Percentiles rank a stretch among this genome's conserved stretches.
Conservation (phyloP, 2,329 filamentous ascomycete genomes). For the Colletotrichum sp. region DNA sequence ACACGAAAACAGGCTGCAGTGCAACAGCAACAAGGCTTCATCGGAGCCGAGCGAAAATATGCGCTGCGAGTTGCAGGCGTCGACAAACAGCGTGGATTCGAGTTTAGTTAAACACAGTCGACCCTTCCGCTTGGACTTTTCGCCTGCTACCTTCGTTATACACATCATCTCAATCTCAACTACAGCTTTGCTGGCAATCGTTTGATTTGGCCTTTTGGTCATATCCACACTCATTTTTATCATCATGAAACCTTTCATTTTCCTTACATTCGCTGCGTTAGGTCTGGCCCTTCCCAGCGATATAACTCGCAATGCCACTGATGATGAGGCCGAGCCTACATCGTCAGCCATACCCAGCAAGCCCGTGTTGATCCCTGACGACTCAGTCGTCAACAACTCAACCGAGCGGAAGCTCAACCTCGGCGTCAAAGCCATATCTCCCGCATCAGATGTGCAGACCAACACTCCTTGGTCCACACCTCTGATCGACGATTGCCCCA, state of each 20-base stretch:
- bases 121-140: background rate
- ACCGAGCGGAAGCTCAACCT: background rate
- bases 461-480: background rate
- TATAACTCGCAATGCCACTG: background rate
- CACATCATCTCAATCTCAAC: background rate
- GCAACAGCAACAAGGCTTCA: background rate
- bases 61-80: background rate
- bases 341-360: background rate
- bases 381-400: background rate
- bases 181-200: background rate
- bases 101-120: background rate
- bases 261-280: background rate
- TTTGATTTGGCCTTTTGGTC: background rate
- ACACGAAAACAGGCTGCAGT: background rate
- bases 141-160: background rate
- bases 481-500: background rate
- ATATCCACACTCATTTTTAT: background rate
- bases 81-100: background rate
- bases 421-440: background rate
- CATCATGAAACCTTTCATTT: background rate
- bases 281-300: background rate
- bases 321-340: background rate
- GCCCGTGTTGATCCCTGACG: background rate
- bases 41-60: background rate
- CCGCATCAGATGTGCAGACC: background rate